Conservation (phyloP, 139 green algal genomes). For the Closterium sp. region DNA sequence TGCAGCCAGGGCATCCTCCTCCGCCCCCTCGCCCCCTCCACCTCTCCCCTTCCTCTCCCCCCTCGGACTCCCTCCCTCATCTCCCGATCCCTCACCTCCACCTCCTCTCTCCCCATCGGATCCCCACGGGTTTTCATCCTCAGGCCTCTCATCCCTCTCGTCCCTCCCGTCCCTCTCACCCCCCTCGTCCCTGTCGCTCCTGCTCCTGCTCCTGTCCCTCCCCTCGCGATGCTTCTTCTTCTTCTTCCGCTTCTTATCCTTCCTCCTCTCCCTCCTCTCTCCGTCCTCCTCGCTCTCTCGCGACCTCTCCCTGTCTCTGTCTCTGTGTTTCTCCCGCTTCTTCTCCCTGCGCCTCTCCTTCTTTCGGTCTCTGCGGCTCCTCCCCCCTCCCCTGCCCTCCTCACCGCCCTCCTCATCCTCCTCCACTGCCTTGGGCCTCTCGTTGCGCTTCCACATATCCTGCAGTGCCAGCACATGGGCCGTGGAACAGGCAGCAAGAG, state of each 20-base stretch:
- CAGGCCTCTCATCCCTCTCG: background rate
- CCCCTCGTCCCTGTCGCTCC: background rate
- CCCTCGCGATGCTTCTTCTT: background rate
- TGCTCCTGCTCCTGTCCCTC: background rate
- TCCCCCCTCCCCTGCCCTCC: background rate
- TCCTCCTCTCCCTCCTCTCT: background rate
- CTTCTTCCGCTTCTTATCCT: background rate
- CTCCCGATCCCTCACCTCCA: background rate
- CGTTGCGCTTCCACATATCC: background rate
- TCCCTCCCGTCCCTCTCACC: background rate
- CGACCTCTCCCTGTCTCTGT: background rate
- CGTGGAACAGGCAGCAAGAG: background rate
- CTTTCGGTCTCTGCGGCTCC: background rate
- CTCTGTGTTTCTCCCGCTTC: background rate
- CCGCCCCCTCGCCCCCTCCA: background rate
- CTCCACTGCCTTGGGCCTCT: background rate
- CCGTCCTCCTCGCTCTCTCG: background rate
- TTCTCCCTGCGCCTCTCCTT: background rate
- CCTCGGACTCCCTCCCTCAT: background rate
- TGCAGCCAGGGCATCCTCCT: background rate
- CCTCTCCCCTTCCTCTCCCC: background rate
- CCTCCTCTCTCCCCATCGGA: background rate
- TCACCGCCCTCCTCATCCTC: background rate
- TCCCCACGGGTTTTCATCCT: background rate
- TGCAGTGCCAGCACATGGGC: background rate